Evolutionary conservation across 148 eudicot species (phyloP).

Genomic region (Oxyria digyna): DNA sequence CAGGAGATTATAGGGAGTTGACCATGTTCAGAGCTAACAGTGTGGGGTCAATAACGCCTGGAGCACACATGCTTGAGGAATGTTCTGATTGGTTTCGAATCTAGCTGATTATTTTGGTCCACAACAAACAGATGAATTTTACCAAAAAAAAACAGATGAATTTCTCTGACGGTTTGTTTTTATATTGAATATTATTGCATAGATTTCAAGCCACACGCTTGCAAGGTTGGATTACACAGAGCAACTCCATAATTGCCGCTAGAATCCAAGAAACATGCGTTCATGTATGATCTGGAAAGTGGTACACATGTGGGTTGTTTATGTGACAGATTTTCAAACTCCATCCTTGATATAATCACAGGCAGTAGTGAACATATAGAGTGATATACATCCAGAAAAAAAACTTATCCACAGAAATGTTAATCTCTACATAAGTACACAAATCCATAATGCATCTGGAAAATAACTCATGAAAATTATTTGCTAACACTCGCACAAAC

Average conservation of each 20-base stretch:
- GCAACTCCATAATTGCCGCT: background rate
- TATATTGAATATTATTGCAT: background rate
- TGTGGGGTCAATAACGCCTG: background rate
- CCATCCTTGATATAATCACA: background rate
- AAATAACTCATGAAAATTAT: background rate
- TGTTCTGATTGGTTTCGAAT: conserved; percentile 1
- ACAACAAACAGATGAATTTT: background rate
- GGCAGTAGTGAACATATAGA: background rate
- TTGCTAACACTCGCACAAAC: background rate
- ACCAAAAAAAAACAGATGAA: too few relatives aligned
- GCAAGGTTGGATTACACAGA: conserved; percentile 4
- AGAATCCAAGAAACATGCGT: background rate
- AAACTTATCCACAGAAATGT: background rate
- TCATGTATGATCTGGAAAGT: background rate
- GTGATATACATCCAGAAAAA: conserved; percentile 5
- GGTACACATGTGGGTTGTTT: background rate
- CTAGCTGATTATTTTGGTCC: conserved; percentile 1
- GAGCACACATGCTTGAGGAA: conserved; percentile 4
- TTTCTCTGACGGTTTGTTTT: background rate
- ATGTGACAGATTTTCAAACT: background rate
- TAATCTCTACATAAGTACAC: background rate
- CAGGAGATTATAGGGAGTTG: background rate
- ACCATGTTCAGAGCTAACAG: background rate
- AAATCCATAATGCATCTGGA: conserved; percentile 1
- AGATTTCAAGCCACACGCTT: conserved; percentile 8